phyloP scores from a whole-genome alignment of 2,329 filamentous ascomycete species.

The Stromatinia cepivora region DNA sequence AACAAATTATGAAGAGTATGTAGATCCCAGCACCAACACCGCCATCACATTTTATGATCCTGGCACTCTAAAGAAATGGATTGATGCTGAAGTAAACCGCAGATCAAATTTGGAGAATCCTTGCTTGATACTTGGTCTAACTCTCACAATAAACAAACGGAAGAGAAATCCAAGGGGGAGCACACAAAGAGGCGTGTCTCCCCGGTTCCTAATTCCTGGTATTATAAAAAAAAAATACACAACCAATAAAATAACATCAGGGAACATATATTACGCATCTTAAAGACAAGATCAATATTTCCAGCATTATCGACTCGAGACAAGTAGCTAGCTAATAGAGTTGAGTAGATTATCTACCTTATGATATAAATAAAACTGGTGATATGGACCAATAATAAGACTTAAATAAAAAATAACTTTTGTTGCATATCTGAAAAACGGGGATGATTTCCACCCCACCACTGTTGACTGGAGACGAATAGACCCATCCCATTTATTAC shows the following conservation, averaged over 20 bases:
- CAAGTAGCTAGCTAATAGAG: neutral
- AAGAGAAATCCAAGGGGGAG: neutral
- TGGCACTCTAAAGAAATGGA: neutral
- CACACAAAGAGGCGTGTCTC: neutral
- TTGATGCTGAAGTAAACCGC: neutral
- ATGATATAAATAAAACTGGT: too few relatives aligned
- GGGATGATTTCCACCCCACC: neutral
- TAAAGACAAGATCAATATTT: neutral
- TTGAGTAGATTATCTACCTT: neutral
- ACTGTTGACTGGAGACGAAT: neutral
- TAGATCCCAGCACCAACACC: neutral
- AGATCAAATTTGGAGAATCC: neutral
- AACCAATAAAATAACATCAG: neutral
- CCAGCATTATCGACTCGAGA: neutral
- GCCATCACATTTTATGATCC: neutral
- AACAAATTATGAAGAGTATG: neutral
- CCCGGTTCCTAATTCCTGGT: neutral
- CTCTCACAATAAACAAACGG: neutral
- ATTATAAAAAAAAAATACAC: neutral
- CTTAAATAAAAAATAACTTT: neutral
- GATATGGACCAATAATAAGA: too few relatives aligned
- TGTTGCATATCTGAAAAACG: neutral
- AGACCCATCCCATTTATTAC: neutral
- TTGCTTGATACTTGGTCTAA: neutral
- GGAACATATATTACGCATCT: neutral